Conservation (phyloP, 192 early-diverging fungal genomes). For the Gaertneriomyces sp. region DNA sequence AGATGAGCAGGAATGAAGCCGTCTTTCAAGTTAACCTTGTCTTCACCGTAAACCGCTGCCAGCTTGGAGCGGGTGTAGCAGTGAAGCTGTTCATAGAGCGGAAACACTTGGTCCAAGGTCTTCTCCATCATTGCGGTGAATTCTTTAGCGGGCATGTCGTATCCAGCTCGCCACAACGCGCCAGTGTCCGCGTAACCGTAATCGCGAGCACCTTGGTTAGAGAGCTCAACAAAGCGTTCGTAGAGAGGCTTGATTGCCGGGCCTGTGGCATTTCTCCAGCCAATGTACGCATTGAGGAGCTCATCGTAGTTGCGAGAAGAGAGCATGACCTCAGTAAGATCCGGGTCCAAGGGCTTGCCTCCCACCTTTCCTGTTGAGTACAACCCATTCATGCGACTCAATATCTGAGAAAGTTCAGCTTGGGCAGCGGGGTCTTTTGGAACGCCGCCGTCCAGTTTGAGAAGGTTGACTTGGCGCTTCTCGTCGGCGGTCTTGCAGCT, state of each 20-base stretch:
- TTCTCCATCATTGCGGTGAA: conserved; percentile 28
- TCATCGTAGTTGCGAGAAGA: conserved; percentile 24
- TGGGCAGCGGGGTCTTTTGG: conserved; percentile 13
- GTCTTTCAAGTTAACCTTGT: conserved; percentile 13
- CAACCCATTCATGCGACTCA: conserved; percentile 20
- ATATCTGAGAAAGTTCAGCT: conserved; percentile 12
- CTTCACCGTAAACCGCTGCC: conserved; percentile 15
- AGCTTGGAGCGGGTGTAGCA: conserved; percentile 33
- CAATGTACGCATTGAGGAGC: conserved; percentile 25
- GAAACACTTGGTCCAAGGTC: conserved; percentile 16
- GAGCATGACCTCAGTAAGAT: conserved; percentile 29
- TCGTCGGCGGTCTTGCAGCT: conserved; percentile 7
- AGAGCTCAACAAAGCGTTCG: conserved; percentile 18
- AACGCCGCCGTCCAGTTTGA: neutral
- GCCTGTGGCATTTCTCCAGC: conserved; percentile 29
- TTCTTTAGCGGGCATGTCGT: conserved; percentile 31
- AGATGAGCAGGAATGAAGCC: conserved; percentile 30
- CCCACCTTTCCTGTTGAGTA: conserved; percentile 21
- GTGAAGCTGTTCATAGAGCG: conserved; percentile 34
- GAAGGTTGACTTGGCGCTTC: conserved; percentile 12
- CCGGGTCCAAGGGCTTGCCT: conserved; percentile 27
- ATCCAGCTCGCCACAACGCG: conserved; percentile 23
- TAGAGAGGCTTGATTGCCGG: conserved; percentile 14
- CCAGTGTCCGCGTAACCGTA: conserved; percentile 21
- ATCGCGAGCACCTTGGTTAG: conserved; percentile 31